Evolutionary conservation across 2,329 filamentous ascomycete genomes (phyloP), one percentile per base, ranked within the genome.

Genomic region (Penicillium sp.): DNA sequence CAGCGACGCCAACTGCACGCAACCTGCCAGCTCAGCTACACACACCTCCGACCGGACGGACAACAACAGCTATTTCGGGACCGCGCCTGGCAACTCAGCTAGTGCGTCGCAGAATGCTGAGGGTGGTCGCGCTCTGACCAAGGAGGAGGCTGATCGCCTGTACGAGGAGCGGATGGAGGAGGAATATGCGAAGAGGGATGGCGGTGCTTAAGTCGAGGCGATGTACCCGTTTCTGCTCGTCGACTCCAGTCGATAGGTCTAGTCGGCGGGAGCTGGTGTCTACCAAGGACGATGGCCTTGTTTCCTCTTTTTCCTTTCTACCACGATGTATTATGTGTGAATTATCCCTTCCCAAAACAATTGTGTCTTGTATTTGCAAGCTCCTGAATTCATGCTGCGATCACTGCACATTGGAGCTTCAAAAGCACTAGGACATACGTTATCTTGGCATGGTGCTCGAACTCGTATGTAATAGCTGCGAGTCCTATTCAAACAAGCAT

Each of bases 161-260:
- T 75, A 73, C 52, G 66, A 72, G 53, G 71, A 74, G 57, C 65
- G 69, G 13, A 74, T 75, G 60, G 72, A 72, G 61, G 72, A 72
- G 41, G 73, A 75, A 57, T 72, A 73, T 60, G 69, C 69, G 50
- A 71, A 72, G 67, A 57, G 71, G 43, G 72, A 73, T 56, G 67
- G 68, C 1, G 68, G 69, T 62, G 69, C 73, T 58, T 70, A 58
- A 61, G 41, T 22, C 21, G 10, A 17, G 5, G 15, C 17, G 24
- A 1, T 29, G 3, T n/a, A 19, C 21, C 12, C 17, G 2, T 13
- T 24, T 5, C 21, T 28, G 33, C 21, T 34, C 9, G 10, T 21
- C 9, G 13, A 19, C 9, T 37, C 13, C 13, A 6, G 12, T 48
- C 15, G 15, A 29, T 13, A 10, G 13, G 10, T 48, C 17, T 8